Base-by-base conservation (phyloP, 2,329 filamentous ascomycete species). In the Aurifilum marmelostoma region DNA sequence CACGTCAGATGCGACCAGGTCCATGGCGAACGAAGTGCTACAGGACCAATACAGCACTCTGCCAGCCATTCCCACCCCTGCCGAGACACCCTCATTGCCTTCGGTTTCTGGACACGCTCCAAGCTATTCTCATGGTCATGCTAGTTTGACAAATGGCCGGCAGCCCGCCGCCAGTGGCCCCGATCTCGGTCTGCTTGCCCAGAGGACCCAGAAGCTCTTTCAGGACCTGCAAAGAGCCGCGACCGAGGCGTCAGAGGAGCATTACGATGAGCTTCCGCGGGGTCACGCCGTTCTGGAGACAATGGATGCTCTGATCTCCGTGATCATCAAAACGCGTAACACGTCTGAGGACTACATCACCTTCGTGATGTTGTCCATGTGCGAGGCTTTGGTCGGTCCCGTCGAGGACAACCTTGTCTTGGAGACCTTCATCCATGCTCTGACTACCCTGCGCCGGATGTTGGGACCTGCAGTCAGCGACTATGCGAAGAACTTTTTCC, bases 251-350 rank as follows among this genome's bases (percentile, higher is more conserved):
- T 80, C 81, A 0, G 87, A 90, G 74, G 84, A 89, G 64, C 88
- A 91, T 73, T 90, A 88, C 71, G 75, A 79, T 29, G 87, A 88
- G 41, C 79, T 91, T 34, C 87, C 87, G 3, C 80, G 56, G 16
- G 64, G 64, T 32, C 87, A 89, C 73, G 79, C 83, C 5, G 83
- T 91, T 12, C 77, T 90, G n/a, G 88, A 91, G 67, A 81, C 88
- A 14, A 83, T 89, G 14, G 89, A 91, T 76, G 85, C 86, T 0
- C 79, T 91, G 47, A 85, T 88, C 8, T 84, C 88, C 74, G 80
- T 88, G 21, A 87, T 90, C 69, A 89, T 91, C 75, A 88, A 89
- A 77, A 86, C 84, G 1, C 86, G 86, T 11, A 88, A 89, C 73
- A 85, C 81, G 52, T 87, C 87, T 0, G 88, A 90, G 59, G 87